Base-by-base conservation (phyloP, 2,329 filamentous ascomycete genomes). In the Claviceps citrina region DNA sequence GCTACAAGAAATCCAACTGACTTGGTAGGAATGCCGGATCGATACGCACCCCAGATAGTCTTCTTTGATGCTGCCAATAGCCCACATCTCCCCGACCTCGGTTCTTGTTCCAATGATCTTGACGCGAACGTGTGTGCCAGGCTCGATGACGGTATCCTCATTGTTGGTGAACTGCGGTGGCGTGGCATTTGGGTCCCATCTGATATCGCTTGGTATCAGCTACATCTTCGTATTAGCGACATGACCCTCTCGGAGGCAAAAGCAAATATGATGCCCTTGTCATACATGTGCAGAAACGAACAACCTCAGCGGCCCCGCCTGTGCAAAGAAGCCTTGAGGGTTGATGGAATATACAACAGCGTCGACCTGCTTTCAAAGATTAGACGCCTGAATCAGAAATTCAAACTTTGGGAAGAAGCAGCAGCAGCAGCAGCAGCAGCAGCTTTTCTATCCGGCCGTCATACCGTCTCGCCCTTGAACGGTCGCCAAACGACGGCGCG, bases 131-230 rank as follows among this genome's bases (percentile, higher is more conserved):
- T 94, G 89, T 13, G 87, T 93, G 36, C 86, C 85, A 44, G 86
- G 85, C 63, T 96, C 87, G 54, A 98, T 93, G 27, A 86, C 80
- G 49, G 87, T 84, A 49, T 94, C 91, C 46, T 84, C 85, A 53
- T 94, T 89, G 60, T 98, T 89, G 30, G 87, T 94, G 61, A 86
- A 98, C 54, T 93, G 85, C 3, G 89, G 86, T n/a, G 91, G 91
- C 28, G 89, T 94, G 38, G 89, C 87, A 52, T 94, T 94, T 35
- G 85, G 82, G 56, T 95, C 89, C 69, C 84, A 96, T 62, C 85
- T 91, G 62, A 95, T 85, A 47, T 93, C 84, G 48, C 75, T 73
- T 1, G 91, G 87, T 51, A 98, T 95, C 65, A 91, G 77, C 84
- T 93, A 57, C 16, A 13, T 7, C 15, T 18, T 7, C 18, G 27